A percentile compares a stretch with the other conserved stretches of the same genome.
phyloP scores from a whole-genome alignment of 768 basidiomycete genomes.

The Lentinula aciculospora region DNA sequence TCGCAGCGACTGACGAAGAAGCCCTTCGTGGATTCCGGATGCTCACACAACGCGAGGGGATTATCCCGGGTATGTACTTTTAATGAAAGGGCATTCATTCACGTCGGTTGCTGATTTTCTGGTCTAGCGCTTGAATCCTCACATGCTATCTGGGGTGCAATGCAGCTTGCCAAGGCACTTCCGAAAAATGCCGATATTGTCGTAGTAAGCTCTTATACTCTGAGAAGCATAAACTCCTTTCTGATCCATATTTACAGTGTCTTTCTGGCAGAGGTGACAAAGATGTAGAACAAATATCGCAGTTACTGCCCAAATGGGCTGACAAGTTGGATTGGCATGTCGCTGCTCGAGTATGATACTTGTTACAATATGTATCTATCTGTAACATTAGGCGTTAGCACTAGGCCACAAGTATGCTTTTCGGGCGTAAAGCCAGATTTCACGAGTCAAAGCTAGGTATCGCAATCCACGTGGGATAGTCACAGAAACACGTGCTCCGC shows the following conservation, averaged over 20 bases:
- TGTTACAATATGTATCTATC: background rate
- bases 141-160: conserved; percentile 92
- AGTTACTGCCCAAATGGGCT: conserved; percentile 93
- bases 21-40: conserved; percentile 89
- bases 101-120: background rate
- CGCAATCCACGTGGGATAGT: background rate
- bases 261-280: conserved; percentile 96
- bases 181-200: conserved; percentile 85
- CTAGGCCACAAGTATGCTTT: no score
- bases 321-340: conserved; percentile 93
- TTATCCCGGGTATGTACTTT: conserved; percentile 75
- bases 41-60: conserved; percentile 90
- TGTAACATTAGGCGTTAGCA: background rate
- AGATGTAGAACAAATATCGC: conserved; percentile 95
- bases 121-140: conserved; percentile 82
- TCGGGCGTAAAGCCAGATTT: no score
- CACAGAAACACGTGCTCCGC: background rate
- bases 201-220: conserved; percentile 54
- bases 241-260: conserved; percentile 44
- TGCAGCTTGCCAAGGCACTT: conserved; percentile 78
- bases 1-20: conserved; percentile 90
- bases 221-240: background rate
- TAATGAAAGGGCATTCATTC: background rate
- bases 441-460: background rate
- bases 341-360: conserved; percentile 19